Evolutionary conservation across 2,329 filamentous ascomycete genomes (phyloP), one percentile per base, ranked within the genome.

Genomic region (Calonectria leucothoes): DNA sequence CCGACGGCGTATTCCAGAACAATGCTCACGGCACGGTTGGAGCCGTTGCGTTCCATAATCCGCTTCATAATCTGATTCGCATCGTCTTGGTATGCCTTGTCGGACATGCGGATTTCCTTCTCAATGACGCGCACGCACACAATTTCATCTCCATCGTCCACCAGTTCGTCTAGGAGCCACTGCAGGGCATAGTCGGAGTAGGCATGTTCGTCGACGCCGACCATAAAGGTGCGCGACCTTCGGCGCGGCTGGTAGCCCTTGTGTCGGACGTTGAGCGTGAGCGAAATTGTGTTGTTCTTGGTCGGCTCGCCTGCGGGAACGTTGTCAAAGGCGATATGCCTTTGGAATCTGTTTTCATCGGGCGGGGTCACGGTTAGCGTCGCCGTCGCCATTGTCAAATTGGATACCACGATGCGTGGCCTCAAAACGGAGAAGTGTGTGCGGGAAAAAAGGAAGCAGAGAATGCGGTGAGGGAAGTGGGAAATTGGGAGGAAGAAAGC

Each of bases 141-240:
- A 71, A 98, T 93, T 84, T 98, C 95, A 82, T 98, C 96, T 23
- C 96, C 95, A 81, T 98, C 96, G 80, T 98, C 95, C 49, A 98
- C 95, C 70, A 98, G 89, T 85, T 98, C 95, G 80, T 97, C 95
- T 48, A 98, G 91, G 65, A 98, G 89, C 95, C 95, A 98, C 84
- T 97, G 94, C 23, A 98, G 88, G 20, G 96, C 96, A 84, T 96
- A 97, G 75, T 98, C 94, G 8, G 95, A 98, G 84, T 98, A 98
- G 72, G 95, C 91, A 79, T 98, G 95, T 80, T 96, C 94, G 84
- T 98, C 96, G 23, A 96, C 94, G 25, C 96, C 96, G 76, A 96
- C 96, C 82, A 98, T 92, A 80, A 98, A 98, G 11, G 95, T 97
- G 67, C 96, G 92, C 68, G 94, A 97, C 73, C 94, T 91, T 74